Evolutionary conservation across 1,139 yeast species (phyloP), one percentile per base, ranked within the genome.

Genomic region (Suhomyces anneliseae): DNA sequence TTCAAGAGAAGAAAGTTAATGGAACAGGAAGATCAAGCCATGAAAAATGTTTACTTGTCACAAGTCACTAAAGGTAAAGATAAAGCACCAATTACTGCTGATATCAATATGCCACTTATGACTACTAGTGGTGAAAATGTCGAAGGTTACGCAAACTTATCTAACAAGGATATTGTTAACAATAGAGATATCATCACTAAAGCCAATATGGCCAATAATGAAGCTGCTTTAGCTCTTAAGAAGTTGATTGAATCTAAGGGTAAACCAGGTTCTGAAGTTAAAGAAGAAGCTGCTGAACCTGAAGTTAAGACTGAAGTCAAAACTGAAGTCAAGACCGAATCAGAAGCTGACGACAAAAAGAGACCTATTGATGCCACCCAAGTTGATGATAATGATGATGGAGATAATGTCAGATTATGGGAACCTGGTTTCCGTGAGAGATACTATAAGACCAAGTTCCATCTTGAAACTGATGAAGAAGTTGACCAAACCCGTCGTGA

Each of bases 401-500:
- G 71, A 36, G 95, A 87, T 54, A 74, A 76, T 14, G 85, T 92
- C 32, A 78, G 84, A 56, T 68, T 90, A 52, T 86, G 89, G 83
- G 96, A 90, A 61, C 85, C 95, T 0, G 99, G 99, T 0, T 93
- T 89, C 66, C 81, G 81, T 50, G 82, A 81, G 46, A 74, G 99
- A 44, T 93, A 93, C 66, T 95, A 95, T 61, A 74, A 78, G 47
- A 75, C 78, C 41, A 95, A 95, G 63, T 90, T 92, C 60, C 80
- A 81, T 52, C 76, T 83, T 14, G 59, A 69, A 7, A 73, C 76
- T 8, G 76, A 76, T 6, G 82, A 79, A 38, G 88, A 87, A 54
- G 76, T 83, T 33, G 77, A 79, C 1, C 64, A 66, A 12, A 74
- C 82, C 35, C 78, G 86, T 44, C 77, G 78, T 50, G 75, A 79